These are phyloP conservation scores for Akanthomyces uredinophilus DNA, from an alignment of 2,329 filamentous ascomycete species.

Conservation along the genomic window DNA sequence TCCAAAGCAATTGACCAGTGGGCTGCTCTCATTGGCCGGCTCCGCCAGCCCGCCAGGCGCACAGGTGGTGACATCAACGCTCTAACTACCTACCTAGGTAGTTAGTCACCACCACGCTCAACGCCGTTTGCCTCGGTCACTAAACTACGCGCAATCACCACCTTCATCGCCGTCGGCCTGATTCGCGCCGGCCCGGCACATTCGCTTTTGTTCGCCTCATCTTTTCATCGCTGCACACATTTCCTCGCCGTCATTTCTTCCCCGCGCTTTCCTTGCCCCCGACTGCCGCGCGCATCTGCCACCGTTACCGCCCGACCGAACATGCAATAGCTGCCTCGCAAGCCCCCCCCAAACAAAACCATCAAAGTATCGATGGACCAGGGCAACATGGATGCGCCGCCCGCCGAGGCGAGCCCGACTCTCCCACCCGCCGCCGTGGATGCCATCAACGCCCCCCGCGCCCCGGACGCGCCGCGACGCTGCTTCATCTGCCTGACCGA, in stretches of 20 bases:
- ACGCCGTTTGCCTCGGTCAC: constrained; percentile 4
- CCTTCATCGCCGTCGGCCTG: neutral
- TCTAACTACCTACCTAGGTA: no score
- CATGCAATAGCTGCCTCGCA: neutral
- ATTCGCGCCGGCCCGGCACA: neutral
- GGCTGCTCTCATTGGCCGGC: neutral
- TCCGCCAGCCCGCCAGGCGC: neutral
- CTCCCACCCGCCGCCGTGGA: constrained; percentile 18
- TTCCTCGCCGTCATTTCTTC: neutral
- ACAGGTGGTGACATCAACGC: constrained; percentile 1
- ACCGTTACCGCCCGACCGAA: neutral
- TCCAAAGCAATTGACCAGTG: neutral
- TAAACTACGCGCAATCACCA: neutral
- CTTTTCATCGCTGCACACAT: neutral
- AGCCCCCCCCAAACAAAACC: neutral
- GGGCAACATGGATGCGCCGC: neutral
- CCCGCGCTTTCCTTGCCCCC: no score
- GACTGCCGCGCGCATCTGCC: neutral
- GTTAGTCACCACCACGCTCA: neutral
- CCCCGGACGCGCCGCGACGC: constrained; percentile 32
- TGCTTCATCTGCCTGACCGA: constrained; percentile 63
- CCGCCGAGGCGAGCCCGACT: neutral
- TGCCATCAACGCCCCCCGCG: constrained; percentile 16
- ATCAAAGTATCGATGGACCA: neutral
- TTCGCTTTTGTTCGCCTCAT: neutral